Evolutionary conservation across 352 stramenopile genomes (phyloP).

Genomic region (Globisporangium cederbergense): DNA sequence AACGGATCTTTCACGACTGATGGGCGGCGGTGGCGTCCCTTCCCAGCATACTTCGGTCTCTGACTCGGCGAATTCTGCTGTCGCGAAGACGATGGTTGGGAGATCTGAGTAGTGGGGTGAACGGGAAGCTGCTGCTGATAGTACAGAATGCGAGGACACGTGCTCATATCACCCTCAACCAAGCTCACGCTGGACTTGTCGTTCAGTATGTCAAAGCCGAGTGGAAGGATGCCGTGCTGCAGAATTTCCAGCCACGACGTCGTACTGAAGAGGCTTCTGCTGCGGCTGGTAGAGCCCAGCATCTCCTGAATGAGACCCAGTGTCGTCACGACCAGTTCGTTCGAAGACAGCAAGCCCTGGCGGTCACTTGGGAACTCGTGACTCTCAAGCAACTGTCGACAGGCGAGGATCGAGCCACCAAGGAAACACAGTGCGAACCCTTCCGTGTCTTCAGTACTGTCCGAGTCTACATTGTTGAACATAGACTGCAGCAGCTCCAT

Average conservation of each 20-base stretch:
- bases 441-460: constrained; percentile 29
- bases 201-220: constrained; percentile 55
- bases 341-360: constrained; percentile 15
- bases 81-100: background rate
- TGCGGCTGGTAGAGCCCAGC: constrained; percentile 34
- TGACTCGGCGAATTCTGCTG: background rate
- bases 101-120: constrained; percentile 7
- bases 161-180: background rate
- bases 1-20: constrained; percentile 62
- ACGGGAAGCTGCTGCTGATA: constrained; percentile 47
- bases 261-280: constrained; percentile 30
- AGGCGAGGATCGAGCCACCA: constrained; percentile 53
- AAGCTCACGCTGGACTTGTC: constrained; percentile 13
- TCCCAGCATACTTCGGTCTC: background rate
- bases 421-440: constrained; percentile 38
- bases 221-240: constrained; percentile 45
- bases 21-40: constrained; percentile 32
- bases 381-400: constrained; percentile 34
- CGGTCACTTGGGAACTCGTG: constrained; percentile 21
- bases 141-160: constrained; percentile 32
- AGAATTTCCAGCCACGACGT: constrained; percentile 60
- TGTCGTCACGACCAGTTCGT: constrained; percentile 38
- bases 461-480: constrained; percentile 36
- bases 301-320: constrained; percentile 56
- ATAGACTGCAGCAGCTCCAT: constrained; percentile 56